These are phyloP conservation scores for Arachis stenosperma DNA, from an alignment of 306 rosid genomes.

Conservation along the genomic window DNA sequence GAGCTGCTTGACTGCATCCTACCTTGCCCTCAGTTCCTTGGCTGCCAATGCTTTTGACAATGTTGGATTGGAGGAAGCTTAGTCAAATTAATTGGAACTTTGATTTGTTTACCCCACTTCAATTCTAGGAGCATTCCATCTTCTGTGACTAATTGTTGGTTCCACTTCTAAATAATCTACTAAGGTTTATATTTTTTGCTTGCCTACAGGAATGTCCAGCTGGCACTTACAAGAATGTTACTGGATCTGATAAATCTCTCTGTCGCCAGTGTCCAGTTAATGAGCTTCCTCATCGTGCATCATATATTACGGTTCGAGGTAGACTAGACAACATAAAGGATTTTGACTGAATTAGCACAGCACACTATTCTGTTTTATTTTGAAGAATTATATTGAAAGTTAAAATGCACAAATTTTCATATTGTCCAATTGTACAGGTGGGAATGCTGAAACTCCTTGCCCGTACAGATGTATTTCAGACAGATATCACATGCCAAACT, in stretches of 20 bases:
- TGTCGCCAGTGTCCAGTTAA: conserved; percentile 74
- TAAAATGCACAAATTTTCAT: conserved; percentile 27
- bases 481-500: conserved; percentile 95
- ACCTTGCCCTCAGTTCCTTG: conserved; percentile 5
- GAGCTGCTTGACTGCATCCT: conserved; percentile 21
- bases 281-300: conserved; percentile 88
- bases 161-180: conserved; percentile 15
- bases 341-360: conserved; percentile 26
- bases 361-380: conserved; percentile 1
- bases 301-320: conserved; percentile 82
- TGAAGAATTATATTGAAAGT: conserved; percentile 20
- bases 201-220: conserved; percentile 85
- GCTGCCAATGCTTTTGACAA: conserved; percentile 24
- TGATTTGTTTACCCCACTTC: conserved; percentile 11
- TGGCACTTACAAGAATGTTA: conserved; percentile 88
- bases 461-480: conserved; percentile 93
- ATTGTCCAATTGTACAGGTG: conserved; percentile 60
- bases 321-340: conserved; percentile 38
- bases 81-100: conserved; percentile 20
- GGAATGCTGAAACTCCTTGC: conserved; percentile 81
- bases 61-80: conserved; percentile 22
- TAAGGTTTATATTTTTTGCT: conserved; percentile 35
- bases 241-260: conserved; percentile 84
- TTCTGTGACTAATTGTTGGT: conserved; percentile 38
- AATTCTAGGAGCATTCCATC: conserved; percentile 20